phyloP scores from a whole-genome alignment of 1,139 yeast genomes.

The Debaryomyces psychrophilus region DNA sequence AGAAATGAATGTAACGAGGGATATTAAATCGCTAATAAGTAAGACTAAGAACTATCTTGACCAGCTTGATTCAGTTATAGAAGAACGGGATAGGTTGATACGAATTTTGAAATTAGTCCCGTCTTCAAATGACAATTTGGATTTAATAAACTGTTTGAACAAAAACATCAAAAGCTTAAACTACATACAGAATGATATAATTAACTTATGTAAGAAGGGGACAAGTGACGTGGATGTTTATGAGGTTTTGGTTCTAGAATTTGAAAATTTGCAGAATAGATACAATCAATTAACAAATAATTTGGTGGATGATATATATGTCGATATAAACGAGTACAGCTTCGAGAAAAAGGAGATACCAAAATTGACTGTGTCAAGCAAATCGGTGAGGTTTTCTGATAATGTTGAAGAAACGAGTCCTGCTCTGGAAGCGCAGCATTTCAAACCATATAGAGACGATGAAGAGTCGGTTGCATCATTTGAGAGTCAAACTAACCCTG shows the following conservation, averaged over 20 bases:
- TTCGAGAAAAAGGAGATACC: conserved; percentile 21
- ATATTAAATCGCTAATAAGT: conserved; percentile 19
- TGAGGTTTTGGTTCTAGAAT: conserved; percentile 16
- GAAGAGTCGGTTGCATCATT: conserved; percentile 25
- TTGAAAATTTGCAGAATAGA: conserved; percentile 20
- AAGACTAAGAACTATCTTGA: conserved; percentile 25
- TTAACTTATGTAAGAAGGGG: conserved; percentile 13
- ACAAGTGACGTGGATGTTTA: conserved; percentile 13
- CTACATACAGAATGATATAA: conserved; percentile 40
- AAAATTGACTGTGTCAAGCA: conserved; percentile 20
- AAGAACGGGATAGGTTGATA: conserved; percentile 53
- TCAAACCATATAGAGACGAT: conserved; percentile 51
- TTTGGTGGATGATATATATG: conserved; percentile 30
- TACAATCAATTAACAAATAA: conserved; percentile 27
- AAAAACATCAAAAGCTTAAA: conserved; percentile 35
- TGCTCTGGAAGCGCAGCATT: conserved; percentile 9
- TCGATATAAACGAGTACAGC: conserved; percentile 42
- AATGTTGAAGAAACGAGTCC: conserved; percentile 23
- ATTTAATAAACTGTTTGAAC: conserved; percentile 46
- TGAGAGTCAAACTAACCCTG: conserved; percentile 46
- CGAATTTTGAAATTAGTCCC: conserved; percentile 50
- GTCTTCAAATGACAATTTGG: conserved; percentile 56
- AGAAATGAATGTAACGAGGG: conserved; percentile 16
- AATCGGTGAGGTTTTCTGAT: conserved; percentile 60
- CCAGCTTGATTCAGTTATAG: conserved; percentile 46